Base-by-base conservation (phyloP, 192 early-diverging fungal species). In the Chytriomyces sp. region DNA sequence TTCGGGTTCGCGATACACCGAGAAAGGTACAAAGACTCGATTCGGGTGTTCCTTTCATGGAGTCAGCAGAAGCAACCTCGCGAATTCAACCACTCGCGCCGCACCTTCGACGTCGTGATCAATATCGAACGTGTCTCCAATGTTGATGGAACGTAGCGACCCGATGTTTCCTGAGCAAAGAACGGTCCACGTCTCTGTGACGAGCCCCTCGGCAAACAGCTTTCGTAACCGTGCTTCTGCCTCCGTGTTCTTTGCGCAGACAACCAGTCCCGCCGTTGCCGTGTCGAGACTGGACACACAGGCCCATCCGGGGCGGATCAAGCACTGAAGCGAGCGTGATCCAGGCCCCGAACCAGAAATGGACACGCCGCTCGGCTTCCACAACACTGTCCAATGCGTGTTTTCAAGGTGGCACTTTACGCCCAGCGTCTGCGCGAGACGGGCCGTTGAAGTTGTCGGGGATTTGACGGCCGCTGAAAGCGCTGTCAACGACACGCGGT, bases 141-240 rank as follows among this genome's bases (percentile, higher is more conserved):
- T 8, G 17, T 12, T 25, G 25, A 62, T 44, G 22, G 25, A 25
- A 10, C 58, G 44, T n/a, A 62, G 34, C 5, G 8, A 28, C 26
- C 44, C 25, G 10, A 65, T 34, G 66, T 72, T 33, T 37, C 70
- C 70, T 5, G 14, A 17, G 52, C 61, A 68, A 12, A 72, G 22
- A 52, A 70, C 30, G 17, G 63, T 65, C 63, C 63, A 65, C 8
- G 63, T 65, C 34, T 65, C 63, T 14, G 38, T n/a, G 22, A 65
- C 34, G 6, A 52, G 28, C 52, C 41, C 63, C 3, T 65, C 38
- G 0, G 14, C n/a, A 32, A 33, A 10, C n/a, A n/a, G n/a, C n/a
- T n/a, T n/a, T n/a, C n/a, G n/a, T n/a, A n/a, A n/a, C n/a, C n/a
- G n/a, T n/a, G n/a, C n/a, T n/a, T n/a, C n/a, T n/a, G n/a, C n/a